These are phyloP conservation scores for Pezicula rhizophila DNA, from an alignment of 2,329 filamentous ascomycete genomes.

Conservation along the genomic window DNA sequence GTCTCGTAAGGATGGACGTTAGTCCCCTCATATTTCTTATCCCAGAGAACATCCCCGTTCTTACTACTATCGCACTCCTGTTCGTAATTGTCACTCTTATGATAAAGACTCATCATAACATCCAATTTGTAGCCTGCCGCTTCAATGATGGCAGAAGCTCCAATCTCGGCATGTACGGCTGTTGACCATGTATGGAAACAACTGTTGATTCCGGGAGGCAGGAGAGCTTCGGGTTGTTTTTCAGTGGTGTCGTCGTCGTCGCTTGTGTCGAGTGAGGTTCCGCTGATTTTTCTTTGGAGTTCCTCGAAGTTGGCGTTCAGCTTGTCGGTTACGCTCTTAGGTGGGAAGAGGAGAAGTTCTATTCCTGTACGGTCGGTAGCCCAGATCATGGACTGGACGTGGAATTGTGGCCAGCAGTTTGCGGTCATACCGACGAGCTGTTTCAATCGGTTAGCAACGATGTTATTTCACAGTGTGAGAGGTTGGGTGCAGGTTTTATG, in stretches of 20 bases:
- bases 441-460: conserved; percentile 4
- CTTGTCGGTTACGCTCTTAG: conserved; percentile 6
- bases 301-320: conserved; percentile 4
- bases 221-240: neutral
- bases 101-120: conserved; percentile 20
- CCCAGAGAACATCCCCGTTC: conserved; percentile 17
- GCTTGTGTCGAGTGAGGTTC: neutral
- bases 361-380: conserved; percentile 21
- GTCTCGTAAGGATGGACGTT: conserved; percentile 23
- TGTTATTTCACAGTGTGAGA: neutral
- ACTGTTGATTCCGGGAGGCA: conserved; percentile 17
- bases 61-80: conserved; percentile 4
- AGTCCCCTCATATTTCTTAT: conserved; percentile 20
- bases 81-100: conserved; percentile 11
- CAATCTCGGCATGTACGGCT: conserved; percentile 20
- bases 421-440: conserved; percentile 25
- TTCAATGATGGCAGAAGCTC: conserved; percentile 14
- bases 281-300: conserved; percentile 4
- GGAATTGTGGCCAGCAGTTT: conserved; percentile 20
- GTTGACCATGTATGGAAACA: conserved; percentile 17
- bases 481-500: neutral
- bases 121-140: conserved; percentile 21
- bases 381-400: conserved; percentile 27
- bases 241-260: neutral
- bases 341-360: conserved; percentile 19